phyloP scores from a whole-genome alignment of 2,329 filamentous ascomycete genomes.

The Fusarium protoensiforme region DNA sequence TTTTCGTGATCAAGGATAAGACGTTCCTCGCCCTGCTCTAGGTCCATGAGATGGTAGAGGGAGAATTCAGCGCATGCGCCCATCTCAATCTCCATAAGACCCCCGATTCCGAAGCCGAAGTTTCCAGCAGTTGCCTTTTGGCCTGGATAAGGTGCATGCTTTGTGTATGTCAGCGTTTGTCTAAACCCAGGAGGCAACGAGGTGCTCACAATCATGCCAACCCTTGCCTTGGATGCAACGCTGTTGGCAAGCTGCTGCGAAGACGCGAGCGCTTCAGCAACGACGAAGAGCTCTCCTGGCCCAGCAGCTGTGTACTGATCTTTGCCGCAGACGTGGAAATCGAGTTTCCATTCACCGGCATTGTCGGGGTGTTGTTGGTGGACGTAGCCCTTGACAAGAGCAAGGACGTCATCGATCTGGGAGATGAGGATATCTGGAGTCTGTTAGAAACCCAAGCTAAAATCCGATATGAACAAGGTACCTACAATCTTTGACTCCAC shows the following conservation, averaged over 20 bases:
- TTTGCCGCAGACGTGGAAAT: conserved; percentile 58
- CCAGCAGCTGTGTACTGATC: neutral
- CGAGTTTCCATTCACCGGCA: conserved; percentile 36
- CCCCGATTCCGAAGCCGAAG: conserved; percentile 53
- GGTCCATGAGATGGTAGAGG: conserved; percentile 61
- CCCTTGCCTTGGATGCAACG: conserved; percentile 42
- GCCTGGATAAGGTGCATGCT: conserved; percentile 59
- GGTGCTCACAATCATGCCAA: conserved; percentile 43
- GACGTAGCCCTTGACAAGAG: conserved; percentile 27
- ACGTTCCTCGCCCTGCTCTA: conserved; percentile 43
- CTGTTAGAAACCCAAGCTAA: rapidly evolving
- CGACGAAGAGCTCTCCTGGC: conserved; percentile 51
- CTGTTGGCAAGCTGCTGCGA: conserved; percentile 58
- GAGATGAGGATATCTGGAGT: conserved; percentile 26
- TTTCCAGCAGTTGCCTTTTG: conserved; percentile 66
- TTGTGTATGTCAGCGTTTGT: neutral
- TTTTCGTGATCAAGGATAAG: neutral
- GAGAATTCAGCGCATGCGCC: conserved; percentile 56
- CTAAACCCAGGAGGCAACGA: rapidly evolving
- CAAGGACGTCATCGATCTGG: conserved; percentile 27
- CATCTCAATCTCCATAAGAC: conserved; percentile 41
- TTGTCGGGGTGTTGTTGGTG: conserved; percentile 33
- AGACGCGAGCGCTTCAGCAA: conserved; percentile 58
- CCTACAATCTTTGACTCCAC: conserved; percentile 34
- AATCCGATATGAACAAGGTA: rapidly evolving